Percentiles rank a stretch among this genome's conserved stretches.
Evolutionary conservation across 2,329 filamentous ascomycete genomes (phyloP).

Genomic region (Elsinoe fawcettii): DNA sequence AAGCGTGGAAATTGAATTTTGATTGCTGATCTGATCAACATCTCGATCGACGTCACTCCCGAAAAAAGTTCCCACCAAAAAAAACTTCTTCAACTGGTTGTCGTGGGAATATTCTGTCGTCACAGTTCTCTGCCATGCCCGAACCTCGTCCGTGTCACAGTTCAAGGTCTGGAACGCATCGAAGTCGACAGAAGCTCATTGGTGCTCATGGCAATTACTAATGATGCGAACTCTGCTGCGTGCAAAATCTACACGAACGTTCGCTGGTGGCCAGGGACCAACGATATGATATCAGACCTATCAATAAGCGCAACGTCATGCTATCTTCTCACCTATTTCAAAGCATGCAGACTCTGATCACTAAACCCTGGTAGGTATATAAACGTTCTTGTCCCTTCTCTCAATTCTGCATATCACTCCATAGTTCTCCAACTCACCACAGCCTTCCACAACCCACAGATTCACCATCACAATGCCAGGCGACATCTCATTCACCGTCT

Average conservation of each 20-base stretch:
- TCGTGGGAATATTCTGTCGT: background rate
- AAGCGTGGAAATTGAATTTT: background rate
- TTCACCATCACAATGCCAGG: constrained; percentile 15
- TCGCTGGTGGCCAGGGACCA: background rate
- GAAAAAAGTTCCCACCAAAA: background rate
- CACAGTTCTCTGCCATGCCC: background rate
- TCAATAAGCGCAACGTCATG: background rate
- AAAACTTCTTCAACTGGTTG: background rate
- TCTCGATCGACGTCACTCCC: background rate
- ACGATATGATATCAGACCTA: constrained; percentile 1
- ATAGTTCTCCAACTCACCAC: background rate
- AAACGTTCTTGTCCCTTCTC: background rate
- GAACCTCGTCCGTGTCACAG: background rate
- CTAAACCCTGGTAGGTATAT: background rate
- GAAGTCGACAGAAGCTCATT: background rate
- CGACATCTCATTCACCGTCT: constrained; percentile 49
- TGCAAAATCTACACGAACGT: background rate
- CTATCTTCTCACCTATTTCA: background rate
- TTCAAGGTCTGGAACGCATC: background rate
- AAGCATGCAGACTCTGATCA: constrained; percentile 1
- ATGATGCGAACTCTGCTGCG: background rate
- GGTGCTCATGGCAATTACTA: background rate
- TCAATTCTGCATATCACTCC: background rate
- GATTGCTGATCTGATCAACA: background rate
- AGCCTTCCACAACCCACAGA: background rate